A percentile compares a stretch with the other conserved stretches of the same genome.
Evolutionary conservation across 768 basidiomycete genomes (phyloP).

Genomic region (Cantharellus cinnabarinus): DNA sequence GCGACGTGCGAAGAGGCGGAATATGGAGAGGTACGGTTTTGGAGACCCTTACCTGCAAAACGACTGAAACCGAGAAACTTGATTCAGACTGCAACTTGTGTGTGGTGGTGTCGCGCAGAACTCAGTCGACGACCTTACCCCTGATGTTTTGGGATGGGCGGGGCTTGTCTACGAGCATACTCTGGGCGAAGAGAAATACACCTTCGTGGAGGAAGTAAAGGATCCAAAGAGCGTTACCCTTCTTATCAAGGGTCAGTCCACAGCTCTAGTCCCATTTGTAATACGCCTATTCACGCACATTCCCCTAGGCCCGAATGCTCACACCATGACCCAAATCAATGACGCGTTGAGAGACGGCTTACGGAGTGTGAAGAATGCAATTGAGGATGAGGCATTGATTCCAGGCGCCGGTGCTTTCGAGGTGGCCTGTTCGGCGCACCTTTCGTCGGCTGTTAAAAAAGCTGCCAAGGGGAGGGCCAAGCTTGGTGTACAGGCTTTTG

Average conservation of each 20-base stretch:
- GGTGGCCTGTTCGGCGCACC: constrained; percentile 71
- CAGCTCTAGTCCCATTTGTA: not conserved
- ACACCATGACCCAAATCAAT: constrained; percentile 91
- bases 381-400: constrained; percentile 74
- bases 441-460: constrained; percentile 62
- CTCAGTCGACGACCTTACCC: constrained; percentile 88
- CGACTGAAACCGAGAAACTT: not conserved
- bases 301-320: constrained; percentile 59
- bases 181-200: constrained; percentile 95
- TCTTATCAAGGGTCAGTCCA: constrained; percentile 56
- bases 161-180: constrained; percentile 98
- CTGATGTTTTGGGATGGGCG: constrained; percentile 86
- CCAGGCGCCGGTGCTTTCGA: constrained; percentile 99
- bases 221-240: constrained; percentile 88
- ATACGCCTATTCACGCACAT: not conserved
- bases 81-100: constrained; percentile 61
- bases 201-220: constrained; percentile 92
- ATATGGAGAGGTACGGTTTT: constrained; percentile 76
- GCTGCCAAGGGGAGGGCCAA: constrained; percentile 83
- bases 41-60: not conserved
- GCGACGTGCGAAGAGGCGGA: constrained; percentile 86
- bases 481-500: constrained; percentile 93
- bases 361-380: constrained; percentile 86
- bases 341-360: constrained; percentile 97
- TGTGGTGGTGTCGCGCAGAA: constrained; percentile 94